Percentiles rank a stretch among this genome's conserved stretches.
phyloP scores from a whole-genome alignment of 2,329 filamentous ascomycete species.

The Cadophora sp. region DNA sequence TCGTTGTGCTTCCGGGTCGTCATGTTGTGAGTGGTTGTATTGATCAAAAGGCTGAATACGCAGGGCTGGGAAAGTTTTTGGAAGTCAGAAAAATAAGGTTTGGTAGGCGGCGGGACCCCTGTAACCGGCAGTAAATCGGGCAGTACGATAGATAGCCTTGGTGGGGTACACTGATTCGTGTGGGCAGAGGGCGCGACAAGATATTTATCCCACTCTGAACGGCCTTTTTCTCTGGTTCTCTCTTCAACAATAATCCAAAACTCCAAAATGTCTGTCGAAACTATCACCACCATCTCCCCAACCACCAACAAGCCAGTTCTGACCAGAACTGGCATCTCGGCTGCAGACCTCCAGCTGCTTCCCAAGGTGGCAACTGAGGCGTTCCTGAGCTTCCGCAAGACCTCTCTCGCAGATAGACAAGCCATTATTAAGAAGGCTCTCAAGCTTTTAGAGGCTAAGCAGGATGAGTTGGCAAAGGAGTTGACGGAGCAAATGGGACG shows the following conservation, averaged over 20 bases:
- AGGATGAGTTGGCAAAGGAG: conserved; percentile 83
- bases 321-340: conserved; percentile 76
- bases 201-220: conserved; percentile 28
- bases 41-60: not conserved
- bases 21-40: conserved; percentile 55
- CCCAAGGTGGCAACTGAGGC: conserved; percentile 75
- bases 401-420: conserved; percentile 76
- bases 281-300: conserved; percentile 83
- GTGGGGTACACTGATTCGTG: conserved; percentile 19
- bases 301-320: conserved; percentile 85
- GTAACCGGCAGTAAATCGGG: conserved; percentile 22
- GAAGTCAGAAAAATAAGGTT: conserved; percentile 26
- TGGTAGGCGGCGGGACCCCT: conserved; percentile 21
- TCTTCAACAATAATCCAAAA: conserved; percentile 14
- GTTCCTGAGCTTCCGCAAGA: conserved; percentile 79
- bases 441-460: conserved; percentile 69
- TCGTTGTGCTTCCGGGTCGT: conserved; percentile 73
- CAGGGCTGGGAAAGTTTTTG: conserved; percentile 27
- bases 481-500: conserved; percentile 95
- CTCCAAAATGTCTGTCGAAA: conserved; percentile 65
- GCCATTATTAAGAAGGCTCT: conserved; percentile 83
- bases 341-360: conserved; percentile 73
- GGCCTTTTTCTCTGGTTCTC: not conserved
- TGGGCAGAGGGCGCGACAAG: conserved; percentile 7
- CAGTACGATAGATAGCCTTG: conserved; percentile 9